These are phyloP conservation scores for Lentinula sp. DNA, from an alignment of 768 basidiomycete species.

Conservation along the genomic window DNA sequence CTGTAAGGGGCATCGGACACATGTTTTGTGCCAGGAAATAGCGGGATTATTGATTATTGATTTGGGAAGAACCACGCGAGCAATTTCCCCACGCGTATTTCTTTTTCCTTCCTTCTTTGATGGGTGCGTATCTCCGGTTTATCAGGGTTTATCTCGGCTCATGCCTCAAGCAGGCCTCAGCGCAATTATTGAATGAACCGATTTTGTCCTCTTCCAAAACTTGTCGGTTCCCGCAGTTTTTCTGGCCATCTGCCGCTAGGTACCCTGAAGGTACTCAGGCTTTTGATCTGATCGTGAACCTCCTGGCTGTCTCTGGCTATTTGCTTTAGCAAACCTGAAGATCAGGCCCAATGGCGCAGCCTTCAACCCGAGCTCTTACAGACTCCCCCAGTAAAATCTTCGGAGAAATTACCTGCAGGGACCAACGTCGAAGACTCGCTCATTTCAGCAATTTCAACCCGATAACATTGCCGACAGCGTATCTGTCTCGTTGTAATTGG, in stretches of 20 bases:
- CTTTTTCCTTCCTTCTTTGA: background rate
- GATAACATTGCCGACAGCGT: background rate
- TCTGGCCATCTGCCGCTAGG: background rate
- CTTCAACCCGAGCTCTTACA: too few relatives aligned
- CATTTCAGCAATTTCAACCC: conserved; percentile 4
- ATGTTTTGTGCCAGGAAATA: conserved; percentile 13
- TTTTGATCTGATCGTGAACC: background rate
- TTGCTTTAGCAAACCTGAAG: too few relatives aligned
- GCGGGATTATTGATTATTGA: background rate
- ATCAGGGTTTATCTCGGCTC: background rate
- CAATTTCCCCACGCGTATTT: background rate
- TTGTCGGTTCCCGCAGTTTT: too few relatives aligned
- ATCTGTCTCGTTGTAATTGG: background rate
- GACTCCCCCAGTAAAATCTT: background rate
- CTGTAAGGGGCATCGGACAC: conserved; percentile 18
- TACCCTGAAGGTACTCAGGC: too few relatives aligned
- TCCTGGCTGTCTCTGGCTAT: background rate
- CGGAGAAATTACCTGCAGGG: background rate
- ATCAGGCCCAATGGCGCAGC: too few relatives aligned
- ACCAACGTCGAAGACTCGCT: background rate
- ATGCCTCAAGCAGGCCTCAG: background rate
- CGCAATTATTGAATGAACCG: background rate
- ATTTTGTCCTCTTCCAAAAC: background rate
- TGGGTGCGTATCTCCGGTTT: background rate
- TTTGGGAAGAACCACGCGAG: background rate